Percentiles rank a stretch among this genome's conserved stretches.
These are phyloP conservation scores for Lineolata rhizophorae DNA, from an alignment of 495 filamentous ascomycete species.

Conservation along the genomic window DNA sequence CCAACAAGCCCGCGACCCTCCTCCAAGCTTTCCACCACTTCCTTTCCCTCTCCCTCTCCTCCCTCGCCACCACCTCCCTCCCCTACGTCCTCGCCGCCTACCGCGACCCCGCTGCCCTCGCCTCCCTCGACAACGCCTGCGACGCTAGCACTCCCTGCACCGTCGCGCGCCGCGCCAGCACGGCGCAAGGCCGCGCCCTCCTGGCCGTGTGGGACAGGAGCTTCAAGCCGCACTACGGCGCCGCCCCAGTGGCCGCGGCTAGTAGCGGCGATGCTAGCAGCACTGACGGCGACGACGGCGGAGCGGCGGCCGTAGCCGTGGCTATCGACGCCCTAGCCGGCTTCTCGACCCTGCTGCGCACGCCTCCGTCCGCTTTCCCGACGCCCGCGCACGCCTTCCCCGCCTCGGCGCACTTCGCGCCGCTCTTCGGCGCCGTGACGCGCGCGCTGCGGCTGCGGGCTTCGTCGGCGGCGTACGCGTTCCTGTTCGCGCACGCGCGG, in stretches of 20 bases:
- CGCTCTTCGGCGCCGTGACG: slow-evolving; percentile 58
- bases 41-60: slow-evolving; percentile 53
- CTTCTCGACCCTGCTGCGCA: slow-evolving; percentile 6
- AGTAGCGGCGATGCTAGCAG: too few species aligned
- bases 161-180: slow-evolving; percentile 64
- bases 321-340: slow-evolving; percentile 5
- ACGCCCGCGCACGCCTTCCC: not conserved
- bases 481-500: slow-evolving; percentile 72
- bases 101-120: slow-evolving; percentile 30
- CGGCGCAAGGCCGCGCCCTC: slow-evolving; percentile 68
- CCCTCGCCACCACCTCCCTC: slow-evolving; percentile 56
- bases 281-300: not conserved
- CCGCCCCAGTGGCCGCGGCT: too few species aligned
- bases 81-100: slow-evolving; percentile 71
- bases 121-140: slow-evolving; percentile 55
- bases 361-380: too few species aligned
- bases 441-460: slow-evolving; percentile 35
- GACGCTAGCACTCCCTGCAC: slow-evolving; percentile 75
- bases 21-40: slow-evolving; percentile 44
- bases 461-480: slow-evolving; percentile 59
- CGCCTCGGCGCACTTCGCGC: slow-evolving; percentile 46
- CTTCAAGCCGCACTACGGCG: slow-evolving; percentile 22
- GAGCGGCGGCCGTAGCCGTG: not conserved
- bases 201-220: slow-evolving; percentile 76
- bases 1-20: slow-evolving; percentile 16